These are phyloP conservation scores for Salvia splendens DNA, from an alignment of 257 asterid genomes.

Conservation along the genomic window DNA sequence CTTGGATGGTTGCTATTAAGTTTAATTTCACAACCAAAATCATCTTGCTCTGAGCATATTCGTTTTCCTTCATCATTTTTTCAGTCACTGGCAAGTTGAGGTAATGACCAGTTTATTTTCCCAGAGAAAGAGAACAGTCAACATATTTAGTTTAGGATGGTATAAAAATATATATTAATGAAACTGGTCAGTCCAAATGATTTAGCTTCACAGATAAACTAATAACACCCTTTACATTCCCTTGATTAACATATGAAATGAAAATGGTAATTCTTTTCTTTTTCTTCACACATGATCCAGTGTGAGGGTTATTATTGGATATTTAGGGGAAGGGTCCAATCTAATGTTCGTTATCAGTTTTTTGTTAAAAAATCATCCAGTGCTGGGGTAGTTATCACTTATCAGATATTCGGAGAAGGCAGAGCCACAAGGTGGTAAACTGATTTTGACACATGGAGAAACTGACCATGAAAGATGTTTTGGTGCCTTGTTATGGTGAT, in stretches of 20 bases:
- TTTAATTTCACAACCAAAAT: conserved; percentile 5
- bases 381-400: neutral
- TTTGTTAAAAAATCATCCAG: neutral
- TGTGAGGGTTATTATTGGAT: too few species aligned
- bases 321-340: too few species aligned
- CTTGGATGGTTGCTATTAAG: conserved; percentile 11
- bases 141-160: neutral
- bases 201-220: neutral
- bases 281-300: neutral
- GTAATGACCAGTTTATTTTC: conserved; percentile 8
- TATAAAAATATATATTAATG: neutral
- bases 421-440: neutral
- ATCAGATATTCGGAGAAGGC: neutral
- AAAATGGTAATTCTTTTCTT: neutral
- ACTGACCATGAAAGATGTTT: neutral
- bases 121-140: neutral
- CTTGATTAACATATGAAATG: neutral
- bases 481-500: conserved; percentile 19
- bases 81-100: conserved; percentile 10
- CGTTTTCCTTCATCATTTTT: neutral
- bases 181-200: neutral
- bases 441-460: neutral
- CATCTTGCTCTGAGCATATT: neutral
- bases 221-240: neutral
- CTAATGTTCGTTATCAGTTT: too few species aligned